Evolutionary conservation across 331 rosid genomes (phyloP).

Genomic region (Saraca asoca): DNA sequence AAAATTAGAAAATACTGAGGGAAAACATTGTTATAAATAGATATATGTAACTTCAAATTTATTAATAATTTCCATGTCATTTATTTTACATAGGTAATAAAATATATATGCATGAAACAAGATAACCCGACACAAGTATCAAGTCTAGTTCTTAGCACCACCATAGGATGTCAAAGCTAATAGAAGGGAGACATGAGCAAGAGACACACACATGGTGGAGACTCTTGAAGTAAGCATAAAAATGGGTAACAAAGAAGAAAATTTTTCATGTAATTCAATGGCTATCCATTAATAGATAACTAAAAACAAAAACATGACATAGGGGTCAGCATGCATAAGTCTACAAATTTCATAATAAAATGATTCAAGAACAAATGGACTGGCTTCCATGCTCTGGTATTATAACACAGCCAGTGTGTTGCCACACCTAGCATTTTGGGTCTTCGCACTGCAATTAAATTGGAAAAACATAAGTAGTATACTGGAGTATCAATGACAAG

Average conservation of each 20-base stretch:
- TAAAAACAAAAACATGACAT: conserved; percentile 44
- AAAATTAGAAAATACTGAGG: too few relatives aligned
- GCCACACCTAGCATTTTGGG: conserved; percentile 76
- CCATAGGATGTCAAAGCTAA: background rate
- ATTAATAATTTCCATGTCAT: too few relatives aligned
- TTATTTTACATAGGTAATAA: background rate
- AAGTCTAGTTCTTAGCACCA: conserved; percentile 19
- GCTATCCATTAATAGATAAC: conserved; percentile 22
- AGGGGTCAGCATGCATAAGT: conserved; percentile 96
- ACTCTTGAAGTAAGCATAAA: background rate
- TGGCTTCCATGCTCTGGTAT: conserved; percentile 69
- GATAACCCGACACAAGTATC: conserved; percentile 7
- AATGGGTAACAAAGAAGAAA: conserved; percentile 17
- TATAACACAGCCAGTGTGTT: conserved; percentile 82
- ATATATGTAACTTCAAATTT: too few relatives aligned
- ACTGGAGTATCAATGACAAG: conserved; percentile 4
- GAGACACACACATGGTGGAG: background rate
- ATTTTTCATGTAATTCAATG: background rate
- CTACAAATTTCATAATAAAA: conserved; percentile 92
- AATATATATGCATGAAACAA: conserved; percentile 19
- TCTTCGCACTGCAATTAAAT: conserved; percentile 84
- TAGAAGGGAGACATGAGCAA: background rate
- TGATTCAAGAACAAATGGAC: conserved; percentile 59
- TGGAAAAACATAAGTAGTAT: conserved; percentile 15
- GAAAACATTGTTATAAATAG: too few relatives aligned